These are phyloP conservation scores for Mucor indicus DNA, from an alignment of 371 early-diverging fungal genomes.

Conservation along the genomic window DNA sequence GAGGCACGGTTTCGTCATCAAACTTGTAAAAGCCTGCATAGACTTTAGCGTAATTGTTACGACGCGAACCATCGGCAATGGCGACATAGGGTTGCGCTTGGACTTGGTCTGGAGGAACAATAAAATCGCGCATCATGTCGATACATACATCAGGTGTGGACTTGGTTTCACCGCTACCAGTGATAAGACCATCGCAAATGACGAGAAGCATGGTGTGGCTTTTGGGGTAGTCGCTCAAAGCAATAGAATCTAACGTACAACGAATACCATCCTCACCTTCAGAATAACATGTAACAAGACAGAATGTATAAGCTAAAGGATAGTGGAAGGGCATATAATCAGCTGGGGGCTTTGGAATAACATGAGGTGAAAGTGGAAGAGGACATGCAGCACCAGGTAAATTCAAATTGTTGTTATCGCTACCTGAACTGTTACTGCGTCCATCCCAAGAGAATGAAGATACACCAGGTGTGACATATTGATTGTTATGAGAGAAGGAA, in stretches of 20 bases:
- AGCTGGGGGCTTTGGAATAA: conserved; percentile 45
- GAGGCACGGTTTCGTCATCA: conserved; percentile 52
- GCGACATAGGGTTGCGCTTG: conserved; percentile 84
- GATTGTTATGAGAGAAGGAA: conserved; percentile 6
- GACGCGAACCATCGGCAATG: conserved; percentile 90
- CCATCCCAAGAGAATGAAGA: conserved; percentile 21
- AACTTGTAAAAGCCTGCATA: conserved; percentile 88
- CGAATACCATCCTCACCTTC: conserved; percentile 90
- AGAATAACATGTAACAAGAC: conserved; percentile 87
- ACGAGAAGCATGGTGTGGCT: conserved; percentile 90
- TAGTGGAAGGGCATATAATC: conserved; percentile 69
- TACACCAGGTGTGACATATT: conserved; percentile 3
- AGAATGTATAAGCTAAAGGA: conserved; percentile 71
- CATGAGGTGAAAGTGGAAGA: conserved; percentile 37
- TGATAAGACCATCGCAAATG: conserved; percentile 87
- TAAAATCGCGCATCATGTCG: conserved; percentile 79
- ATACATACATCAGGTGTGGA: conserved; percentile 83
- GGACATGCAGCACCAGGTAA: conserved; percentile 29
- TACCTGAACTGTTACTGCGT: conserved; percentile 13
- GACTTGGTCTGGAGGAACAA: conserved; percentile 66
- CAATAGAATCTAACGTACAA: conserved; percentile 95
- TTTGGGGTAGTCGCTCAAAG: conserved; percentile 87
- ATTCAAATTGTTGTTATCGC: not conserved
- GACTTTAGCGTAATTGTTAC: conserved; percentile 95
- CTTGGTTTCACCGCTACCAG: conserved; percentile 72